These are phyloP conservation scores for Carex parvula DNA, from an alignment of 176 grass and related monocot genomes.

Conservation along the genomic window DNA sequence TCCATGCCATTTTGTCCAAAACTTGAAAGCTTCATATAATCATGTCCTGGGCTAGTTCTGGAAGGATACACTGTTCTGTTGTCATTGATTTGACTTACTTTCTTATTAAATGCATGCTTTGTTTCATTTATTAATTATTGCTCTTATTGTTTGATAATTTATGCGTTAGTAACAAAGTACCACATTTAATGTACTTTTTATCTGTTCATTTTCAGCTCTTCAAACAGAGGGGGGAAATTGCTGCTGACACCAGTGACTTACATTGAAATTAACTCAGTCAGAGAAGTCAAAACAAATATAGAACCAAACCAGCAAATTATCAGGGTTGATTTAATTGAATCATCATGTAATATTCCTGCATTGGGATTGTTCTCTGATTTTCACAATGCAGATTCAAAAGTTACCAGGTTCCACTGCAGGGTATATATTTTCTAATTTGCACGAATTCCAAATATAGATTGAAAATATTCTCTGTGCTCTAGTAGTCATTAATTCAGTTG, in stretches of 20 bases:
- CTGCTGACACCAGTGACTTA: constrained; percentile 63
- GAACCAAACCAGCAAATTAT: constrained; percentile 27
- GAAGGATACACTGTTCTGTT: neutral
- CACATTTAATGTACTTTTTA: neutral
- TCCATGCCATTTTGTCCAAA: neutral
- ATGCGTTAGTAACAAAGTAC: neutral
- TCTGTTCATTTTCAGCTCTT: constrained; percentile 34
- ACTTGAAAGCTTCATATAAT: neutral
- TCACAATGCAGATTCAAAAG: constrained; percentile 28
- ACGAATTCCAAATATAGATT: constrained; percentile 22
- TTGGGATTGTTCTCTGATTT: constrained; percentile 40
- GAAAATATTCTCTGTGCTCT: neutral
- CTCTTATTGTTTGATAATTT: neutral
- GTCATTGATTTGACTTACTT: neutral
- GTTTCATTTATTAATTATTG: neutral
- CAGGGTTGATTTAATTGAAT: constrained; percentile 30
- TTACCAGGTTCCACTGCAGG: constrained; percentile 53
- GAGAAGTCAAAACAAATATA: constrained; percentile 32
- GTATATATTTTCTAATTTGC: constrained; percentile 38
- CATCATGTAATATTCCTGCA: constrained; percentile 20
- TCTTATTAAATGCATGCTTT: neutral
- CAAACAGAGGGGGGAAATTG: constrained; percentile 39
- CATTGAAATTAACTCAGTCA: constrained; percentile 68
- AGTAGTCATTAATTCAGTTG: neutral
- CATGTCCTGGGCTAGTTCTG: neutral